Evolutionary conservation across 371 early-diverging fungal genomes (phyloP).

Genomic region (Batkoa obscura): DNA sequence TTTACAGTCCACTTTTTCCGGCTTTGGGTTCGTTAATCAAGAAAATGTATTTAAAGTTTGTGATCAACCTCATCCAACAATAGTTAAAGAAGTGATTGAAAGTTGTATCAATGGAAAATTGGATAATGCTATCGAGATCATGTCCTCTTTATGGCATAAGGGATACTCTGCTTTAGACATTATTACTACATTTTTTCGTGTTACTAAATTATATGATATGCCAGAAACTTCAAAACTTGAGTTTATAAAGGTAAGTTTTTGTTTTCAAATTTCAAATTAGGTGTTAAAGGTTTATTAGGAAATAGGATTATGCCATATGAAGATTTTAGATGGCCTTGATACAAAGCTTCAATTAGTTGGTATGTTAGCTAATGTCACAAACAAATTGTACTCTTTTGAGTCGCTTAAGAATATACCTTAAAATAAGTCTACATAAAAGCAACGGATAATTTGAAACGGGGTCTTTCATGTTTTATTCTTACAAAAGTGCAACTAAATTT

Average conservation of each 20-base stretch:
- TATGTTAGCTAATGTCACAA: conserved; percentile 49
- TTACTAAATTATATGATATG: conserved; percentile 18
- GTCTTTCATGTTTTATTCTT: too few relatives aligned
- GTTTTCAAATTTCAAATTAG: neutral
- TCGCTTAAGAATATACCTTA: too few relatives aligned
- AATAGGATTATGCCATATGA: conserved; percentile 72
- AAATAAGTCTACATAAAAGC: too few relatives aligned
- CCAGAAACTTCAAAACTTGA: conserved; percentile 56
- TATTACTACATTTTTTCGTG: conserved; percentile 60
- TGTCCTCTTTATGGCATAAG: conserved; percentile 48
- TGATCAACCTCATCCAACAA: conserved; percentile 84
- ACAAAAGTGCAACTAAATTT: too few relatives aligned
- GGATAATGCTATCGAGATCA: conserved; percentile 39
- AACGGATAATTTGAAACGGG: too few relatives aligned
- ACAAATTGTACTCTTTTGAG: too few relatives aligned
- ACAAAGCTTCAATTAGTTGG: conserved; percentile 68
- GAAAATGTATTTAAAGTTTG: conserved; percentile 91
- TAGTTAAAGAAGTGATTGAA: conserved; percentile 50
- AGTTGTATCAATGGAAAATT: conserved; percentile 41
- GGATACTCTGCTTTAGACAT: conserved; percentile 86
- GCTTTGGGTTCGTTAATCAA: conserved; percentile 60
- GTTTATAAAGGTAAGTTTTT: conserved; percentile 53
- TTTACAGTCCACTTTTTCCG: conserved; percentile 77
- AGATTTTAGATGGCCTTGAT: conserved; percentile 65
- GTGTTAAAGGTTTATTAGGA: conserved; percentile 22